Evolutionary conservation across 306 rosid species (phyloP), one percentile per base, ranked within the genome.

Genomic region (Quercus suber): DNA sequence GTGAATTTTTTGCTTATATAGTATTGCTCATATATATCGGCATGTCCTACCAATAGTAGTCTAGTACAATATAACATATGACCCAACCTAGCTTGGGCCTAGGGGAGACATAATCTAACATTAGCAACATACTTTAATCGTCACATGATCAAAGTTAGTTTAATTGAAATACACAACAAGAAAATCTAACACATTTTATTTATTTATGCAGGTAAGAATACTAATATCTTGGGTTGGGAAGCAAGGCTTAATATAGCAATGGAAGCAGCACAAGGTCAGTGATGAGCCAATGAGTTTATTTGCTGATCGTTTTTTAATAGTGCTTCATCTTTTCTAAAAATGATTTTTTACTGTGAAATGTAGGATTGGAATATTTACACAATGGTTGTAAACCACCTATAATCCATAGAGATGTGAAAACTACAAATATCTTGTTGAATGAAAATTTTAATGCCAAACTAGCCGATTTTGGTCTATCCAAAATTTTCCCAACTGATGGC

Each of bases 291-390:
- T 57, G 71, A 41, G 37, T 12, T 25, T 35, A 14, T 19, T 31
- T 14, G 27, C 71, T 6, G 19, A 19, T 1, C n/a, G 4, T 1
- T 1, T 58, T 58, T 21, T 10, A 1, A 45, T 45, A 45, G 14
- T 20, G 13, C 3, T 57, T 9, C 23, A 8, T 58, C 11, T 21
- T 8, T 10, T 10, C 13, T n/a, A 28, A 35, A 5, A 64, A 52
- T 52, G 1, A 2, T 14, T 33, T 63, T 63, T 35, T 37, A 14
- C 37, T 13, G 19, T 17, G 37, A 63, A 61, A 45, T 25, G 56
- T 78, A 89, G 91, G 93, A 76, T 14, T 90, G 71, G 94, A 90
- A 77, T 90, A 90, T 79, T 75, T 90, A 53, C 92, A 90, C 27
- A 31, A 73, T 12, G 92, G 90, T 76, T 86, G 92, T 45, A 86